Evolutionary conservation across 164 flowering plant genomes (phyloP).

Genomic region (Nymphaea colorata): DNA sequence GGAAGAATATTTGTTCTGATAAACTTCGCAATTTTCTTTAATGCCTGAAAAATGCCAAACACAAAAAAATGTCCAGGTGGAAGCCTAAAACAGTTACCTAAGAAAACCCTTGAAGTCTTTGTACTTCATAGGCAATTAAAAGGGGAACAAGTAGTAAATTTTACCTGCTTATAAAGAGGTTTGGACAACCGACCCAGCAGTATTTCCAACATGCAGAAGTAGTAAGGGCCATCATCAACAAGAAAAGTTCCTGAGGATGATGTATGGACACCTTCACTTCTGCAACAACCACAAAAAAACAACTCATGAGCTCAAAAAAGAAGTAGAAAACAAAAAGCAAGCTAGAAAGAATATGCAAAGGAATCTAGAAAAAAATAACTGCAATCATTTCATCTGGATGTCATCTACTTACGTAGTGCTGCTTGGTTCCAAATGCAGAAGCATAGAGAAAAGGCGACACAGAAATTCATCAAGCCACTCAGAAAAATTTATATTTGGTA

Average conservation of each 20-base stretch:
- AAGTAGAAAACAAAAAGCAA: not conserved
- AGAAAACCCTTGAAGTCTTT: no score
- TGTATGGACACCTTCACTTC: constrained; percentile 73
- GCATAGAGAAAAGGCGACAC: constrained; percentile 76
- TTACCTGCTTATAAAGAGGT: constrained; percentile 67
- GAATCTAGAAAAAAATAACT: no score
- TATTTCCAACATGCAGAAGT: constrained; percentile 91
- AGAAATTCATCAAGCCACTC: constrained; percentile 99
- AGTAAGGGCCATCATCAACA: constrained; percentile 89
- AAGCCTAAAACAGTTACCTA: no score
- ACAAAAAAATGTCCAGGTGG: no score
- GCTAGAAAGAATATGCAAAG: not conserved
- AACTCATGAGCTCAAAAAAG: not conserved
- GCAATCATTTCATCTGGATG: no score
- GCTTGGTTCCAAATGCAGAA: constrained; percentile 83
- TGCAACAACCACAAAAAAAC: constrained; percentile 18
- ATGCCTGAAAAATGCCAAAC: constrained; percentile 37
- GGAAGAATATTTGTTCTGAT: constrained; percentile 88
- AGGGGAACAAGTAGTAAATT: not conserved
- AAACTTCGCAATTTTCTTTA: constrained; percentile 88
- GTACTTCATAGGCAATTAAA: no score
- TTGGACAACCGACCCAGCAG: constrained; percentile 78
- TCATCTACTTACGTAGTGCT: constrained; percentile 59
- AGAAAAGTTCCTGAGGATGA: constrained; percentile 87
- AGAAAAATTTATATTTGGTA: constrained; percentile 55